A percentile compares a stretch with the other conserved stretches of the same genome.
These are phyloP conservation scores for Pseudonitzschia delicatissima DNA, from an alignment of 108 stramenopile genomes.

Conservation along the genomic window DNA sequence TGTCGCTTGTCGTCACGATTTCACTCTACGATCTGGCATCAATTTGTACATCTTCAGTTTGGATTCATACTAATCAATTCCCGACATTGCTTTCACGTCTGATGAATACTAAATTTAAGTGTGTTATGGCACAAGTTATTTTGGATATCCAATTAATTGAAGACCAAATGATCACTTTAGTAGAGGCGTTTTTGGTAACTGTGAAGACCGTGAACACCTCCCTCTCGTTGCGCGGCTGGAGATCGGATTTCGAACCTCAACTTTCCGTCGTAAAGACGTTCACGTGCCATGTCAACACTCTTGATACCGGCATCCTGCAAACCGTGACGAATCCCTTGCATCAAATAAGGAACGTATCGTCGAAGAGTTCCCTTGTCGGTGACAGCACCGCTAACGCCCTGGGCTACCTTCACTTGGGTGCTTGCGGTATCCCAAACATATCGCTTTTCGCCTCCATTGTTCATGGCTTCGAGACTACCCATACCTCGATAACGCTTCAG, in stretches of 20 bases:
- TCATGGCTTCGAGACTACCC: slow-evolving; percentile 99
- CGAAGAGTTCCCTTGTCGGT: slow-evolving; percentile 97
- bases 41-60: too few species aligned
- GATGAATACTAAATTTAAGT: too few species aligned
- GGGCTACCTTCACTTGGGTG: slow-evolving; percentile 95
- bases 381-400: slow-evolving; percentile 99
- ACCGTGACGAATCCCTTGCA: slow-evolving; percentile 97
- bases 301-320: slow-evolving; percentile 92
- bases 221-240: slow-evolving; percentile 99
- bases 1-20: too few species aligned
- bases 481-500: slow-evolving; percentile 99
- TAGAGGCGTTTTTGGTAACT: slow-evolving; percentile 94
- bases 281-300: slow-evolving; percentile 67
- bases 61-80: too few species aligned
- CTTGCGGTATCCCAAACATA: slow-evolving; percentile 95
- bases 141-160: too few species aligned
- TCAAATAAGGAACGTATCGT: slow-evolving; percentile 97
- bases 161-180: too few species aligned
- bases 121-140: too few species aligned
- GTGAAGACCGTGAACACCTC: slow-evolving; percentile 97
- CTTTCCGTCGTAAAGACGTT: slow-evolving; percentile 73
- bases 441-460: slow-evolving; percentile 94
- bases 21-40: too few species aligned
- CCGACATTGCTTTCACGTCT: too few species aligned
- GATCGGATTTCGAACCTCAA: slow-evolving; percentile 97